These are phyloP conservation scores for Yarrowia sp. DNA, from an alignment of 805 yeast species.

Conservation along the genomic window DNA sequence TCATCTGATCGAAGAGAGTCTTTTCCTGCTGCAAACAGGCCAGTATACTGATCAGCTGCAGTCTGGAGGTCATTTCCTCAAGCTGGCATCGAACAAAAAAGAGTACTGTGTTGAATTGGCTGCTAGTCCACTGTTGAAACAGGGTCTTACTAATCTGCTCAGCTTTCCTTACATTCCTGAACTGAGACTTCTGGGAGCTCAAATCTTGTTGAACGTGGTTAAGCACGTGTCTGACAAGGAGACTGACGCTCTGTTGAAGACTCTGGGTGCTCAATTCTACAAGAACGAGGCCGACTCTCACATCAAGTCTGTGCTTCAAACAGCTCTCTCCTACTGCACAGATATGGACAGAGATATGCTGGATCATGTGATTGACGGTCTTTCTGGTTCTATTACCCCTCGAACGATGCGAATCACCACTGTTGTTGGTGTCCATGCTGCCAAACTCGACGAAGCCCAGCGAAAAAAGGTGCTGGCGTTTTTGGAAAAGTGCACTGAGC, in stretches of 20 bases:
- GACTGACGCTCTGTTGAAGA: slow-evolving; percentile 8
- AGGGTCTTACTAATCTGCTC: slow-evolving; percentile 13
- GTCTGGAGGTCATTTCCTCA: slow-evolving; percentile 26
- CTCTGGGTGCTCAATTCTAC: slow-evolving; percentile 15
- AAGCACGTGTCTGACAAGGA: slow-evolving; percentile 16
- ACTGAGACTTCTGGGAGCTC: slow-evolving; percentile 27
- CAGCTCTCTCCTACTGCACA: slow-evolving; percentile 15
- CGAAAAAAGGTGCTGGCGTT: slow-evolving; percentile 1
- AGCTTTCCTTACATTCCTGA: slow-evolving; percentile 29
- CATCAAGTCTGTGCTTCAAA: slow-evolving; percentile 15
- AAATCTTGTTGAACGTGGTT: slow-evolving; percentile 21
- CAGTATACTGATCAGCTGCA: slow-evolving; percentile 30
- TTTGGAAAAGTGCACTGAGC: not conserved
- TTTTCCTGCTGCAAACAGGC: slow-evolving; percentile 17
- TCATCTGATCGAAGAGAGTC: slow-evolving; percentile 8
- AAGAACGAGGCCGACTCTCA: slow-evolving; percentile 4
- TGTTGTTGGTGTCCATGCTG: slow-evolving; percentile 26
- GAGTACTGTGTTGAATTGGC: slow-evolving; percentile 11
- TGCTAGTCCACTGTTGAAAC: not conserved
- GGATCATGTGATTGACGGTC: slow-evolving; percentile 19
- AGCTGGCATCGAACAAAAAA: slow-evolving; percentile 31
- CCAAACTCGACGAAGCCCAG: slow-evolving; percentile 15
- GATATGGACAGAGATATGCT: slow-evolving; percentile 18
- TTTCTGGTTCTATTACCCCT: slow-evolving; percentile 5
- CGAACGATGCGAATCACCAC: slow-evolving; percentile 26